Conservation (phyloP, 371 early-diverging fungal species). For the Mortierella sp. region DNA sequence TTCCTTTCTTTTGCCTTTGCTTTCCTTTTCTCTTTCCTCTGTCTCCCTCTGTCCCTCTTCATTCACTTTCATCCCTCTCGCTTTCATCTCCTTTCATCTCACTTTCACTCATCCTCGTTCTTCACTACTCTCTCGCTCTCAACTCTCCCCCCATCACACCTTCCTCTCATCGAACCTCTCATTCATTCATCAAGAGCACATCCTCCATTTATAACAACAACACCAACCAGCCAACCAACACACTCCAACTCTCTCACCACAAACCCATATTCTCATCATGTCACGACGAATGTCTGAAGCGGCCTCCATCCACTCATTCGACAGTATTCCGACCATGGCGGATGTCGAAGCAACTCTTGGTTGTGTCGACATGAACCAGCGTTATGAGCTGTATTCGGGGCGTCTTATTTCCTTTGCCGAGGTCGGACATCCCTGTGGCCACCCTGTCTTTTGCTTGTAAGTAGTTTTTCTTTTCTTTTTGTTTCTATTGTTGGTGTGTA, state of each 20-base stretch:
- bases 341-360: slow-evolving; percentile 50
- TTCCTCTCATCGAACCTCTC: neutral
- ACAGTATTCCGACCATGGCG: slow-evolving; percentile 52
- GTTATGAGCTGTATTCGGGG: slow-evolving; percentile 48
- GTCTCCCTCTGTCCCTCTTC: neutral
- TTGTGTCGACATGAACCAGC: slow-evolving; percentile 52
- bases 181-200: neutral
- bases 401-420: slow-evolving; percentile 44
- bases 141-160: neutral
- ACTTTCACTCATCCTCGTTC: neutral
- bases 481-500: neutral
- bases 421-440: slow-evolving; percentile 49
- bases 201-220: neutral
- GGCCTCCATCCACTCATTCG: slow-evolving; percentile 42
- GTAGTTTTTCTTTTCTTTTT: neutral
- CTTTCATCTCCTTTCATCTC: neutral
- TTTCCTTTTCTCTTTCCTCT: neutral
- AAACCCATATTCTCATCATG: slow-evolving; percentile 17
- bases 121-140: neutral
- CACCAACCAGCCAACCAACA: neutral
- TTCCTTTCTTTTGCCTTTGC: neutral
- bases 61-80: neutral
- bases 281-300: slow-evolving; percentile 53
- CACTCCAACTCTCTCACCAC: neutral
- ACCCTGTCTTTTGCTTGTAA: slow-evolving; percentile 56